These are phyloP conservation scores for Simmondsia chinensis DNA, from an alignment of 148 eudicot species.

Conservation along the genomic window DNA sequence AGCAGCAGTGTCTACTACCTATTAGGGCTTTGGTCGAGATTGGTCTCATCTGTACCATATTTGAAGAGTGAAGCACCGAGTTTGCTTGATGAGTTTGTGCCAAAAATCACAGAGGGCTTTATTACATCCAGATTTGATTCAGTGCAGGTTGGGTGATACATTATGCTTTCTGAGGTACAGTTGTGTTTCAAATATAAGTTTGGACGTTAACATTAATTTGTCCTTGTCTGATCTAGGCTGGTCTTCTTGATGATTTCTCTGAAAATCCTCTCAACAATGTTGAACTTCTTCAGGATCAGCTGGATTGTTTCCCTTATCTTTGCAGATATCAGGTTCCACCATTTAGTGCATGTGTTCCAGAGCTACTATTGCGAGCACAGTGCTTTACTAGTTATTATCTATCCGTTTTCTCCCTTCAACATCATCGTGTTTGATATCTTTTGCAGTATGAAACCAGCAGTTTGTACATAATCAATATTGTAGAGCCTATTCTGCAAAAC, in stretches of 20 bases:
- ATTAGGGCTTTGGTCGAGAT: constrained; percentile 82
- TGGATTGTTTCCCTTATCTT: constrained; percentile 72
- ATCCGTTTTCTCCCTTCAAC: no score
- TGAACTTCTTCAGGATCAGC: constrained; percentile 88
- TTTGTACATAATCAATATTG: constrained; percentile 46
- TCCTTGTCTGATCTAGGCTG: constrained; percentile 31
- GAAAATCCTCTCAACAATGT: constrained; percentile 88
- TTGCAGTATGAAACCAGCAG: constrained; percentile 77
- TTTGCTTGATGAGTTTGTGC: constrained; percentile 77
- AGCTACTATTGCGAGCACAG: no score
- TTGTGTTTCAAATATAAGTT: background rate
- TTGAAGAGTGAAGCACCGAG: constrained; percentile 77
- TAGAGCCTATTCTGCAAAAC: constrained; percentile 69
- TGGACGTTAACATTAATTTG: background rate
- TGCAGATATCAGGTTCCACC: constrained; percentile 71
- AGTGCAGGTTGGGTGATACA: constrained; percentile 43
- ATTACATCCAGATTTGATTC: constrained; percentile 86
- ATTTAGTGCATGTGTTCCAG: no score
- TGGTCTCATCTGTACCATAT: constrained; percentile 83
- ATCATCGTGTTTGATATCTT: no score
- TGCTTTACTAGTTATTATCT: no score
- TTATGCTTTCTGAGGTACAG: background rate
- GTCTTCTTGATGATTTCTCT: constrained; percentile 58
- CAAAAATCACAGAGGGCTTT: constrained; percentile 80
- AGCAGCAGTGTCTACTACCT: constrained; percentile 94